These are phyloP conservation scores for Albatrellus sp. DNA, from an alignment of 1,284 basidiomycete species.

Conservation along the genomic window DNA sequence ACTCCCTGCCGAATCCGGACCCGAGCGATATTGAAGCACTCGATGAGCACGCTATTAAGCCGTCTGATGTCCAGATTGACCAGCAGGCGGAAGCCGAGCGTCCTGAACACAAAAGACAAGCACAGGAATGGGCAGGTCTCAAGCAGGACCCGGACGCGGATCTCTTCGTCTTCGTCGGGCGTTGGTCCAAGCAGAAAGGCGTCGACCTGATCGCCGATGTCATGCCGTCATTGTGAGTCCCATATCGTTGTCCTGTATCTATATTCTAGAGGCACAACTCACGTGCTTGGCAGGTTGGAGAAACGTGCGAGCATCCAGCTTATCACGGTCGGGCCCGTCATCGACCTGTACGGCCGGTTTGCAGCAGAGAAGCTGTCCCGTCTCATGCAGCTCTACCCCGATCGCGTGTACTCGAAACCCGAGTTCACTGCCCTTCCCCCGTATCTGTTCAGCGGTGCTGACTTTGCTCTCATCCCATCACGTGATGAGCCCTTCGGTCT, in stretches of 20 bases:
- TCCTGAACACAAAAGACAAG: slow-evolving; percentile 80
- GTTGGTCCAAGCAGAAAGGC: slow-evolving; percentile 95
- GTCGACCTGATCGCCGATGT: slow-evolving; percentile 91
- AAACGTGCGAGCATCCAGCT: slow-evolving; percentile 80
- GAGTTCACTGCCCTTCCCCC: slow-evolving; percentile 91
- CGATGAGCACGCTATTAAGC: slow-evolving; percentile 63
- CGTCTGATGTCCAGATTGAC: slow-evolving; percentile 71
- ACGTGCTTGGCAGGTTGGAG: slow-evolving; percentile 42
- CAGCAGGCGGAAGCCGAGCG: slow-evolving; percentile 75
- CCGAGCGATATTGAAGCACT: slow-evolving; percentile 87
- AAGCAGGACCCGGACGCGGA: slow-evolving; percentile 83
- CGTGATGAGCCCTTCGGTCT: slow-evolving; percentile 92
- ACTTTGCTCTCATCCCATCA: slow-evolving; percentile 88
- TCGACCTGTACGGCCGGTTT: slow-evolving; percentile 87
- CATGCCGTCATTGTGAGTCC: slow-evolving; percentile 70
- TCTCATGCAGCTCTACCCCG: slow-evolving; percentile 89
- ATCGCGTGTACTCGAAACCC: slow-evolving; percentile 85
- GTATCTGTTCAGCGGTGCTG: slow-evolving; percentile 85
- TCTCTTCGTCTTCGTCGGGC: slow-evolving; percentile 88
- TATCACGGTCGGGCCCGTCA: slow-evolving; percentile 84
- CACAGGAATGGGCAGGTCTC: slow-evolving; percentile 88
- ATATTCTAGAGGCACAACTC: slow-evolving; percentile 3
- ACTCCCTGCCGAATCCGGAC: slow-evolving; percentile 87
- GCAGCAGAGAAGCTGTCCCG: slow-evolving; percentile 86
- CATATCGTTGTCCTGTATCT: slow-evolving; percentile 3